phyloP scores from a whole-genome alignment of 2,329 filamentous ascomycete species.

The Fusarium subglutinans region DNA sequence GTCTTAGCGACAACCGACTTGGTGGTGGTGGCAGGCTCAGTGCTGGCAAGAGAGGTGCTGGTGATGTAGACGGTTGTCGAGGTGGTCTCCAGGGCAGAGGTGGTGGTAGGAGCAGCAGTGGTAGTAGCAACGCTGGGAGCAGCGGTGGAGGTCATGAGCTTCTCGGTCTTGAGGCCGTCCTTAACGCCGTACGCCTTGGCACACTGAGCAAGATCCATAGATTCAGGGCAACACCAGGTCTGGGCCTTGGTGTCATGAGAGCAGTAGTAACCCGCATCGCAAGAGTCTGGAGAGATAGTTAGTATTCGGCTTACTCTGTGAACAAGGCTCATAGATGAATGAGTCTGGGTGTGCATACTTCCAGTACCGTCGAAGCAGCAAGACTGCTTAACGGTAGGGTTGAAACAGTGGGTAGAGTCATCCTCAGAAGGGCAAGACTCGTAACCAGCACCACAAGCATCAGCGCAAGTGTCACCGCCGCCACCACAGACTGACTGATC shows the following conservation, averaged over 20 bases:
- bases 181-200: conserved; percentile 62
- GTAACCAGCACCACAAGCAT: conserved; percentile 63
- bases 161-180: conserved; percentile 54
- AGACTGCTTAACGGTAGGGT: conserved; percentile 59
- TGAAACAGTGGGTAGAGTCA: conserved; percentile 65
- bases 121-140: conserved; percentile 24
- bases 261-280: conserved; percentile 70
- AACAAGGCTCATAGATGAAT: neutral
- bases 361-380: conserved; percentile 68
- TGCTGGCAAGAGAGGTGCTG: conserved; percentile 30
- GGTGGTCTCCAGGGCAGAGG: conserved; percentile 38
- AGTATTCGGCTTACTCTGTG: conserved; percentile 3
- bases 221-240: conserved; percentile 70
- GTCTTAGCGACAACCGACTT: conserved; percentile 29
- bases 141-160: conserved; percentile 42
- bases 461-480: conserved; percentile 60
- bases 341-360: conserved; percentile 55
- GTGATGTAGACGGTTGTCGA: conserved; percentile 42
- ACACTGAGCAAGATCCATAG: conserved; percentile 63
- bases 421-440: conserved; percentile 61
- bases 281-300: conserved; percentile 59
- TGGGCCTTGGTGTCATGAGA: conserved; percentile 59
- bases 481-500: conserved; percentile 57
- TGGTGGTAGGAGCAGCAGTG: conserved; percentile 33
- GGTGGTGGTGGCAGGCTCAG: conserved; percentile 39